Evolutionary conservation across 2,329 filamentous ascomycete genomes (phyloP).

Genomic region (Neonectria ditissima): DNA sequence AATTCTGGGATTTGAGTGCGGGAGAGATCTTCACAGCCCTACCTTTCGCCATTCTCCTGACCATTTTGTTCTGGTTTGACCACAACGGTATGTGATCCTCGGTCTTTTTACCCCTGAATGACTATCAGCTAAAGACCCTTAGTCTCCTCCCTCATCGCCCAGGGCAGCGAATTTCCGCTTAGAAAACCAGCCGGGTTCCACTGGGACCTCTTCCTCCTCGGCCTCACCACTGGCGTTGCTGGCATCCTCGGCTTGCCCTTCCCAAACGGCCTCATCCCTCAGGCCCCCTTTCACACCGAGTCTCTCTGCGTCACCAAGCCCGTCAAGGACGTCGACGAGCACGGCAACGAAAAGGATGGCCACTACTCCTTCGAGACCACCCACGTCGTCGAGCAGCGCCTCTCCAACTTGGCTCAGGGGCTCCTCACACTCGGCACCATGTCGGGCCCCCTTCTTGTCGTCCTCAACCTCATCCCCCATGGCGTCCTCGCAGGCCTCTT

Average conservation of each 20-base stretch:
- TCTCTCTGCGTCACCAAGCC: slow-evolving; percentile 78
- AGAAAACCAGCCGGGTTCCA: slow-evolving; percentile 86
- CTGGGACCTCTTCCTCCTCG: slow-evolving; percentile 86
- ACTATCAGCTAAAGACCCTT: slow-evolving; percentile 2
- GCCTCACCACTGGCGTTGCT: slow-evolving; percentile 79
- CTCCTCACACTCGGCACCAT: slow-evolving; percentile 83
- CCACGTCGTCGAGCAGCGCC: slow-evolving; percentile 81
- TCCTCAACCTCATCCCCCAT: slow-evolving; percentile 82
- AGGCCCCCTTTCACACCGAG: slow-evolving; percentile 85
- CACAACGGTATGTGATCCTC: slow-evolving; percentile 73
- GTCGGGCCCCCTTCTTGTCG: slow-evolving; percentile 78
- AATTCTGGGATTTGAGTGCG: slow-evolving; percentile 82
- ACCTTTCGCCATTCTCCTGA: slow-evolving; percentile 87
- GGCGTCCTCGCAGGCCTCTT: slow-evolving; percentile 84
- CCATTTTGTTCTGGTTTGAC: slow-evolving; percentile 89
- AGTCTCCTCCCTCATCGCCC: slow-evolving; percentile 86
- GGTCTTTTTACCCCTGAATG: not conserved
- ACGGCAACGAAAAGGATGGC: slow-evolving; percentile 64
- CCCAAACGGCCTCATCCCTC: slow-evolving; percentile 85
- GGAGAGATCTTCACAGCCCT: slow-evolving; percentile 84
- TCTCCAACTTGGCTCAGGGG: slow-evolving; percentile 83
- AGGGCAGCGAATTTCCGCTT: slow-evolving; percentile 85
- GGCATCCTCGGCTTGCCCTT: slow-evolving; percentile 83
- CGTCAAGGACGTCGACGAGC: slow-evolving; percentile 65
- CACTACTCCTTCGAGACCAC: slow-evolving; percentile 63